Percentiles rank a stretch among this genome's conserved stretches.
Evolutionary conservation across 371 early-diverging fungal species (phyloP).

Genomic region (Mortierella sp.): DNA sequence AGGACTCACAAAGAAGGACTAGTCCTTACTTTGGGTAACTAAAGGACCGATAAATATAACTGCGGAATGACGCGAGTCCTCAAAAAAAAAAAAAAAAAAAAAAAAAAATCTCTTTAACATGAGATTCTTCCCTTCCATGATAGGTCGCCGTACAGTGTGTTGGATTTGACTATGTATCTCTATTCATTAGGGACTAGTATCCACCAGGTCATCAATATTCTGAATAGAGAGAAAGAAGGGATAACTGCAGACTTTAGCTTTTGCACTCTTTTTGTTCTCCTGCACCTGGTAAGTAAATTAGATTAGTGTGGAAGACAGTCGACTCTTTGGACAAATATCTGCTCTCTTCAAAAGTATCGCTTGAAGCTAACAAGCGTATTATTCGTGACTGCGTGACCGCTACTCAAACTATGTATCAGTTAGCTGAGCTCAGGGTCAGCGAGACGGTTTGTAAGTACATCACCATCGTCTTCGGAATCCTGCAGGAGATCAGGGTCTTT

Average conservation of each 20-base stretch:
- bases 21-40: too few species aligned
- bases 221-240: too few species aligned
- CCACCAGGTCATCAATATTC: conserved; percentile 2
- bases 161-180: conserved; percentile 12
- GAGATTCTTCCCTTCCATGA: neutral
- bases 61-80: too few species aligned
- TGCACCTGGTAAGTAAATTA: conserved; percentile 21
- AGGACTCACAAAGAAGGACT: too few species aligned
- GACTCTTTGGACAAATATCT: too few species aligned
- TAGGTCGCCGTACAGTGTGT: conserved; percentile 13
- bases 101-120: too few species aligned
- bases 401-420: neutral
- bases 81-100: too few species aligned
- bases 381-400: neutral
- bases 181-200: conserved; percentile 9
- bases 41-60: too few species aligned
- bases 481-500: conserved; percentile 20
- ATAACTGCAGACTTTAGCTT: conserved; percentile 10
- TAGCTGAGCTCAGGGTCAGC: conserved; percentile 28
- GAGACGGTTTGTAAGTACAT: conserved; percentile 22
- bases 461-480: conserved; percentile 19
- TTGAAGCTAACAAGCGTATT: neutral
- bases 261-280: conserved; percentile 17
- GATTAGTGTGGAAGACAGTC: too few species aligned
- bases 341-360: neutral